Evolutionary conservation across 148 eudicot genomes (phyloP), one percentile per base, ranked within the genome.

Genomic region (Camellia lanceoleosa): DNA sequence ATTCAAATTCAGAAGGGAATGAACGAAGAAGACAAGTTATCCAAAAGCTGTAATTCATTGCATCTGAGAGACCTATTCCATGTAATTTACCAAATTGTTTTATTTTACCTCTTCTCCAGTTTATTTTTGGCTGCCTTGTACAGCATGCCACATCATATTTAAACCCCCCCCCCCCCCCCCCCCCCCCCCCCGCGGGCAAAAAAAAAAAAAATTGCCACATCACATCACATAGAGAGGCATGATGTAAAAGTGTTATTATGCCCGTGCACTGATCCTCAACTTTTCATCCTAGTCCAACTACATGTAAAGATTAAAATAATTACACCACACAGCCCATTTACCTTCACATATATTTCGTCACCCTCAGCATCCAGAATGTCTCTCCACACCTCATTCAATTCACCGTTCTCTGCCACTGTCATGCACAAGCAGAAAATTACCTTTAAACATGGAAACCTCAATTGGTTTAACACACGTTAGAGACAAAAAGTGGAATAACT

Each of bases 281-380:
- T 38, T 54, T 30, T 55, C 43, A 23, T 15, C 38, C n/a, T 42
- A 73, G 30, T 9, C 19, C 1, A 41, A 56, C 30, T 23, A 56
- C 6, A 56, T 38, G 56, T 55, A 16, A 67, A 74, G 23, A 56
- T 42, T 20, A 23, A 74, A 41, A 72, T 16, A 54, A 55, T 6
- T 15, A 1, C 13, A 56, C 47, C 47, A 38, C 20, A 38, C 8
- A 56, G 49, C 64, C 23, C 30, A 74, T 74, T 38, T 74, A 74
- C 77, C 77, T 74, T 74, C 2, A 74, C n/a, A 56, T 74, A 74
- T 56, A 74, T 74, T 74, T 74, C 77, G 41, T 74, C 77, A 74
- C 77, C 77, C 23, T 74, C 77, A n/a, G 64, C 63, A 56, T 74
- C 49, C 63, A 74, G 49, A 74, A 74, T 58, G 64, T 74, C 77